Evolutionary conservation across 352 stramenopile genomes (phyloP), one percentile per base, ranked within the genome.

Genomic region (Phytophthora cryptogea): DNA sequence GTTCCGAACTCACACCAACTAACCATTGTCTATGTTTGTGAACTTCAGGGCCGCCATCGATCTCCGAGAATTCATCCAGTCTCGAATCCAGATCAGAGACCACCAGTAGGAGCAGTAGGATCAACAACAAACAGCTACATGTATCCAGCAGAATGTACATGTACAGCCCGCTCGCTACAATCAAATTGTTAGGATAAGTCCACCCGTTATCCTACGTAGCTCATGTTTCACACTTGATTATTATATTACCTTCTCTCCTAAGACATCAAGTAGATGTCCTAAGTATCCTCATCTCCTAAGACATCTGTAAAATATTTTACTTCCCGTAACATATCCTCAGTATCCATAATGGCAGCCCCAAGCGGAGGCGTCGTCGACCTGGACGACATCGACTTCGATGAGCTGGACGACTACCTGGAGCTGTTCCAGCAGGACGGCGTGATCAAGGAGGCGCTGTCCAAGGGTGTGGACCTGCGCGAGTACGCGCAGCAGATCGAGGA

Each of bases 381-480:
- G 28, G 86, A 95, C 46, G 91, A 97, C 54, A 97, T 97, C 74
- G 87, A 97, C 75, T 97, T 97, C 54, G 88, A 93, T 55, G 91
- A 95, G 70, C 84, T 97, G 27, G 91, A 97, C 59, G 90, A 98
- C 58, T 96, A 98, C 74, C 65, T 98, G 40, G 91, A 95, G 74
- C 73, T 92, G n/a, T 98, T 98, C 70, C 93, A 98, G 73, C 83
- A 97, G 65, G 90, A 98, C 47, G 88, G 89, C 54, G 83, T 97
- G 43, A 95, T 98, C 62, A 93, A 95, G 50, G 86, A 98, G 54
- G 92, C 93, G 37, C 68, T 98, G 37, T 77, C 80, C 36, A 72
- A 97, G 59, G 93, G 93, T 54, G 89, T 98, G 36, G 93, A 98
- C 53, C 64, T 98, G 49, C 82, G 87, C 32, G 77, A 92, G 61